A percentile compares a stretch with the other conserved stretches of the same genome.
These are phyloP conservation scores for Cladobotryum mycophilum DNA, from an alignment of 2,329 filamentous ascomycete species.

Conservation along the genomic window DNA sequence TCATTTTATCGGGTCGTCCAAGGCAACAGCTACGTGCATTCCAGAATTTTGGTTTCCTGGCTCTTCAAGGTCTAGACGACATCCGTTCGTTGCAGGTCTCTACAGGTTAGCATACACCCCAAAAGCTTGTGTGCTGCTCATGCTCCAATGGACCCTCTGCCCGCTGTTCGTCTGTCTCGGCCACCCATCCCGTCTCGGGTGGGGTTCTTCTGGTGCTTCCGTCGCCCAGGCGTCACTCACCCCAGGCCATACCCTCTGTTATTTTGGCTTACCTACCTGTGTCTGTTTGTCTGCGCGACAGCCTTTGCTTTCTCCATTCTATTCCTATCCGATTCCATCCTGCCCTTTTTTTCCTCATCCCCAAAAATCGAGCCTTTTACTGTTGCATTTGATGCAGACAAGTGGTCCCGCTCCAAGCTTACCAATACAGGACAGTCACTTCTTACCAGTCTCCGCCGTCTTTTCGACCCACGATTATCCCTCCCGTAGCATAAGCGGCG, in stretches of 20 bases:
- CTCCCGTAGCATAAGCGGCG: slow-evolving; percentile 7
- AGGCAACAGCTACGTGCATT: not conserved
- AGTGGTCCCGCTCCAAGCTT: slow-evolving; percentile 4
- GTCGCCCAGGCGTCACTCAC: slow-evolving; percentile 11
- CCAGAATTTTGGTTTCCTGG: not conserved
- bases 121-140: slow-evolving; percentile 4
- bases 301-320: slow-evolving; percentile 3
- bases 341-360: not conserved
- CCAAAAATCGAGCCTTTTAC: not conserved
- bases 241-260: slow-evolving; percentile 5
- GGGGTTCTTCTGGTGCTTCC: slow-evolving; percentile 24
- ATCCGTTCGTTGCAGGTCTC: not conserved
- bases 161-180: slow-evolving; percentile 21
- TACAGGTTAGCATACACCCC: slow-evolving; percentile 6
- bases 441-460: slow-evolving; percentile 1
- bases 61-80: slow-evolving; percentile 5
- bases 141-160: slow-evolving; percentile 7
- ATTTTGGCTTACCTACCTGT: not conserved
- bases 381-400: slow-evolving; percentile 1
- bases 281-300: slow-evolving; percentile 10
- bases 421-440: slow-evolving; percentile 5
- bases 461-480: slow-evolving; percentile 2
- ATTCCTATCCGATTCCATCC: slow-evolving; percentile 9
- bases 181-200: slow-evolving; percentile 28
- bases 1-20: not conserved